Evolutionary conservation across 306 rosid genomes (phyloP).

Genomic region (Vigna trinervia): DNA sequence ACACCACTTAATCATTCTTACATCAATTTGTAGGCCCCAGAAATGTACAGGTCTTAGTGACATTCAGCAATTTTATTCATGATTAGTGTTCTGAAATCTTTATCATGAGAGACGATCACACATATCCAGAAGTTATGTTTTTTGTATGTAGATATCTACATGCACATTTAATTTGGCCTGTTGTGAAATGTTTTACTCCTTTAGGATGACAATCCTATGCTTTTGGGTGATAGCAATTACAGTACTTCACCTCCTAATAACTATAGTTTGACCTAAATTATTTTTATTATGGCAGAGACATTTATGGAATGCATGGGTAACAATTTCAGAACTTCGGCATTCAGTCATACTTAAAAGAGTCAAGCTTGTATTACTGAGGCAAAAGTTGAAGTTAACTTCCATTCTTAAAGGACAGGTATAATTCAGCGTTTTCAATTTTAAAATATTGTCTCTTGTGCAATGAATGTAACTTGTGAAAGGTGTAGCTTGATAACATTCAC

Average conservation of each 20-base stretch:
- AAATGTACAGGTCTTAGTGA: conserved; percentile 11
- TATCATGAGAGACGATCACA: conserved; percentile 27
- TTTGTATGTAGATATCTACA: conserved; percentile 23
- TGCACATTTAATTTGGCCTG: conserved; percentile 3
- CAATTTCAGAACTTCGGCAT: conserved; percentile 94
- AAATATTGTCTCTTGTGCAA: conserved; percentile 33
- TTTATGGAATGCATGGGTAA: conserved; percentile 98
- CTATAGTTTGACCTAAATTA: conserved; percentile 36
- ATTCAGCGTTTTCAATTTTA: conserved; percentile 50
- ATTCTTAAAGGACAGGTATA: conserved; percentile 94
- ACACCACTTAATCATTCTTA: not conserved
- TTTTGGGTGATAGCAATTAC: conserved; percentile 26
- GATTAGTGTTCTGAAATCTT: conserved; percentile 33
- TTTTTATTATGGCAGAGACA: conserved; percentile 72
- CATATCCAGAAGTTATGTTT: conserved; percentile 31
- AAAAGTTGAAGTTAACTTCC: conserved; percentile 91
- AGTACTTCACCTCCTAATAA: conserved; percentile 38
- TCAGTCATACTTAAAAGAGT: conserved; percentile 95
- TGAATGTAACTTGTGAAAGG: conserved; percentile 40
- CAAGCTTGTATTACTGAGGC: conserved; percentile 90
- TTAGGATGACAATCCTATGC: conserved; percentile 25
- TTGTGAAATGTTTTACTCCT: conserved; percentile 12
- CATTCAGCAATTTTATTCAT: conserved; percentile 26
- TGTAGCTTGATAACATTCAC: conserved; percentile 21
- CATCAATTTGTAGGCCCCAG: conserved; percentile 24